Conservation (phyloP, 805 yeast genomes). For the Wickerhamia fluorescens region DNA sequence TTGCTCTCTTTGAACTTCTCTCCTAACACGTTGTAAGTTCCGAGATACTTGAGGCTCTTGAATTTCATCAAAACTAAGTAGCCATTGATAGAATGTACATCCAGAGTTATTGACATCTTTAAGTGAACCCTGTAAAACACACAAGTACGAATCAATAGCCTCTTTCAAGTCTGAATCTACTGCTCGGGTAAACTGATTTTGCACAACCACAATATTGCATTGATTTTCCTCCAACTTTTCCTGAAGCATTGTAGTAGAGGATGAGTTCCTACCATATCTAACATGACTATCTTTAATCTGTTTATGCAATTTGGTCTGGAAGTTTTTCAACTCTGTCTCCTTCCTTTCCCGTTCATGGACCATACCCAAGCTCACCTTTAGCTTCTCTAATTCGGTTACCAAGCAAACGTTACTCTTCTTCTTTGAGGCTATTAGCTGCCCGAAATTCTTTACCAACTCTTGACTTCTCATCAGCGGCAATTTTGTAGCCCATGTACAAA, state of each 20-base stretch:
- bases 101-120: conserved; percentile 7
- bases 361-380: conserved; percentile 37
- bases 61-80: background rate
- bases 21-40: too few species aligned
- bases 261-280: conserved; percentile 36
- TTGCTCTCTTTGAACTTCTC: too few species aligned
- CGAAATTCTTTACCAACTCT: conserved; percentile 32
- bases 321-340: conserved; percentile 29
- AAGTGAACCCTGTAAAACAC: conserved; percentile 22
- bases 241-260: conserved; percentile 34
- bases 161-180: conserved; percentile 40
- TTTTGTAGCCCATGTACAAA: conserved; percentile 35
- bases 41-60: too few species aligned
- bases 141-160: conserved; percentile 38
- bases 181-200: conserved; percentile 43
- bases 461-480: conserved; percentile 35
- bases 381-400: conserved; percentile 36
- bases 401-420: conserved; percentile 26
- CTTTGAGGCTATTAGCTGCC: conserved; percentile 32
- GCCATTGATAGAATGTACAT: background rate
- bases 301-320: conserved; percentile 30
- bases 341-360: conserved; percentile 47
- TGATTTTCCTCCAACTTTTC: conserved; percentile 49
- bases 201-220: conserved; percentile 45
- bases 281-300: conserved; percentile 37